Evolutionary conservation across 768 basidiomycete genomes (phyloP), one percentile per base, ranked within the genome.

Genomic region (Suillus weaverae): DNA sequence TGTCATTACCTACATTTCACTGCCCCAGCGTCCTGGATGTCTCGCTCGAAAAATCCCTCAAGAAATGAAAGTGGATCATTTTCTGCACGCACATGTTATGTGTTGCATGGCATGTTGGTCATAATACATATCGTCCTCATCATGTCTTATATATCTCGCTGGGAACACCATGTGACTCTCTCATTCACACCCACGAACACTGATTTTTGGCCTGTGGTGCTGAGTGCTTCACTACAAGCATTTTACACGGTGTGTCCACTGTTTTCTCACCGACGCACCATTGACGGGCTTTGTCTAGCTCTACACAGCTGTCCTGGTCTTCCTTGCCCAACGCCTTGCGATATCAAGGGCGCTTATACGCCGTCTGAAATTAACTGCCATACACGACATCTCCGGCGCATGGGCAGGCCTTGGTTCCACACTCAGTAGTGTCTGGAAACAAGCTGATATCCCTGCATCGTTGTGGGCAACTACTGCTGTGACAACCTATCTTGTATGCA

Each of bases 71-170:
- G 44, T 6, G 16, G 39, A 10, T 44, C 9, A 44, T 44, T 44
- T 4, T 44, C 20, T n/a, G 44, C 44, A 44, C n/a, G 20, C n/a
- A n/a, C 10, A 11, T 44, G 44, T 44, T 44, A 44, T 10, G 18
- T n/a, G 44, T 10, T 44, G 44, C 44, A 44, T 44, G 44, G 14
- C 39, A 8, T n/a, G 20, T 44, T 44, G 44, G 20, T 44, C 10
- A n/a, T n/a, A n/a, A n/a, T n/a, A 44, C 81, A 41, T 7, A 41
- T 16, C 39, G 3, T 41, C 6, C 39, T 41, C 16, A 16, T 41
- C 39, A 16, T 41, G 16, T 41, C 39, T 41, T 18, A 41, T 16
- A 16, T 41, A 18, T 18, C 6, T 41, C 5, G 5, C 14, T 41
- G 39, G 39, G 39, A 18, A 41, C 39, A 41, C 39, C 16, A 7